Evolutionary conservation across 2,329 filamentous ascomycete genomes (phyloP).

Genomic region (Rachicladosporium sp.): DNA sequence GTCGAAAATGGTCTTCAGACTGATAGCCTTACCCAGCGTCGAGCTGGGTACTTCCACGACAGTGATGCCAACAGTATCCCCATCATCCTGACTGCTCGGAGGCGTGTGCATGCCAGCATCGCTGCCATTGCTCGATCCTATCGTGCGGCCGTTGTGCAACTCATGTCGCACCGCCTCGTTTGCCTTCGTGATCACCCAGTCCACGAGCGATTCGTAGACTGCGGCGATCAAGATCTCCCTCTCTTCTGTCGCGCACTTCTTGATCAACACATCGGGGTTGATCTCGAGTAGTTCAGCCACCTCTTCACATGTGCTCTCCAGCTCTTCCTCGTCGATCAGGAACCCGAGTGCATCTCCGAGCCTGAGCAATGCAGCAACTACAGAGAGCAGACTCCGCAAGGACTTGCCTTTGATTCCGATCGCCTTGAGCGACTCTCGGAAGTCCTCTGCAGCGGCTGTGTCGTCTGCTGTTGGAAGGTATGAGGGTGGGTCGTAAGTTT

Average conservation of each 20-base stretch:
- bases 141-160: conserved; percentile 53
- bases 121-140: conserved; percentile 55
- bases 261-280: conserved; percentile 68
- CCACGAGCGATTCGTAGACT: conserved; percentile 85
- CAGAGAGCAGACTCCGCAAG: conserved; percentile 73
- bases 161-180: conserved; percentile 74
- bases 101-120: conserved; percentile 49
- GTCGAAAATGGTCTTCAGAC: conserved; percentile 83
- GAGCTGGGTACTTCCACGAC: conserved; percentile 76
- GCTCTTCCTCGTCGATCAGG: conserved; percentile 65
- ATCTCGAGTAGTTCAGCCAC: conserved; percentile 75
- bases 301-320: conserved; percentile 83
- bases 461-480: conserved; percentile 92
- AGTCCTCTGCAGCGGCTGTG: conserved; percentile 83
- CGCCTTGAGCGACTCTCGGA: conserved; percentile 70
- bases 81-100: conserved; percentile 51
- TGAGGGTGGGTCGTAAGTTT: conserved; percentile 71
- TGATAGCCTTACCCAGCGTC: conserved; percentile 71
- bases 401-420: conserved; percentile 86
- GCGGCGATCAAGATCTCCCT: conserved; percentile 71
- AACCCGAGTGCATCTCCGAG: conserved; percentile 85
- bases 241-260: conserved; percentile 73
- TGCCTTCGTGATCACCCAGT: conserved; percentile 84
- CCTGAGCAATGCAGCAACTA: conserved; percentile 75
- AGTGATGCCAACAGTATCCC: conserved; percentile 79